Evolutionary conservation across 306 rosid species (phyloP).

Genomic region (Sindora glabra): DNA sequence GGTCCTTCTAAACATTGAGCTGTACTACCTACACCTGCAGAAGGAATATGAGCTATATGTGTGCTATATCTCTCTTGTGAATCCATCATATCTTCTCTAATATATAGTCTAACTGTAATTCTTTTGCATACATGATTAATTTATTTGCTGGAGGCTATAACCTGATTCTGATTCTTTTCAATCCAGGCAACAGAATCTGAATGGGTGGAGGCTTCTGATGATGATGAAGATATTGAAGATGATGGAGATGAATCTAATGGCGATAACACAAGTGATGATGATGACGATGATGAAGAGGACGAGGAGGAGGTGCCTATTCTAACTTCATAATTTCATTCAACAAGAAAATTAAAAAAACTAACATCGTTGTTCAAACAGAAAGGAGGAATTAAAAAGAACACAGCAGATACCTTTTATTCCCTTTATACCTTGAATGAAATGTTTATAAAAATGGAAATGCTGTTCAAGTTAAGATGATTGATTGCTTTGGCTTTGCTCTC

Average conservation of each 20-base stretch:
- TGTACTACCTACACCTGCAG: no score
- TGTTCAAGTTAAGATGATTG: no score
- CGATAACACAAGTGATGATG: constrained; percentile 39
- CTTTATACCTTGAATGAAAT: no score
- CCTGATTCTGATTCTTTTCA: constrained; percentile 20
- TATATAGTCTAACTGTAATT: constrained; percentile 15
- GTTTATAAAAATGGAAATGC: no score
- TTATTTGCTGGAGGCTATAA: background rate
- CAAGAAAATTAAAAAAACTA: background rate
- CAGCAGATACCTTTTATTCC: no score
- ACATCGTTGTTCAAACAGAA: no score
- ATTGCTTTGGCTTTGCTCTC: no score
- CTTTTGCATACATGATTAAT: background rate
- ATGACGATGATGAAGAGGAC: constrained; percentile 45
- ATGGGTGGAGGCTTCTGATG: constrained; percentile 93
- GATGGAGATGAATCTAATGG: constrained; percentile 48
- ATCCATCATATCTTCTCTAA: constrained; percentile 8
- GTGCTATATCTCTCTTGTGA: constrained; percentile 1
- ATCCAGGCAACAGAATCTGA: constrained; percentile 80
- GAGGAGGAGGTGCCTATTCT: constrained; percentile 44
- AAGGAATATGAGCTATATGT: no score
- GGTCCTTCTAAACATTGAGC: no score
- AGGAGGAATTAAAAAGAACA: background rate
- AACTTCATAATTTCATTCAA: constrained; percentile 15
- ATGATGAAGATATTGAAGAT: constrained; percentile 62